Base-by-base conservation (phyloP, 2,329 filamentous ascomycete genomes). In the Xylaria hypoxylon region DNA sequence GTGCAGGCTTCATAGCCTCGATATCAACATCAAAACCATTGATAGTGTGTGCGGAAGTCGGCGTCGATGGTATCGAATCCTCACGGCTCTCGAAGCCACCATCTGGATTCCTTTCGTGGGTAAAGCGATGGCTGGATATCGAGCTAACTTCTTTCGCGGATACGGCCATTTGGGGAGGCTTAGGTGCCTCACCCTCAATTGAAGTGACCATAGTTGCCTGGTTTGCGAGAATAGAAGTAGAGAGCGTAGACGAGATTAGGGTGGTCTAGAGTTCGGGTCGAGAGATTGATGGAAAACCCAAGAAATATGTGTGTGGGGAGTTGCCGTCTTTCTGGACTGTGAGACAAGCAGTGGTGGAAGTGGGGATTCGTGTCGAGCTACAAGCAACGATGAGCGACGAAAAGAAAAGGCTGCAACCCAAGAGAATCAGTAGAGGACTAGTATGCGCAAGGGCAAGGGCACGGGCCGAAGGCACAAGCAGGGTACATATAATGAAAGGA, bases 21-120 rank as follows among this genome's bases (percentile, higher is more conserved):
- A 88, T 79, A 69, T 89, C 86, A 5, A 84, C 84, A 58, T 88
- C 86, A 72, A 88, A 89, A 24, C 86, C 85, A 70, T 86, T 85
- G 64, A 75, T 72, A 47, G 76, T 78, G 45, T 77, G 77, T 45
- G 79, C 77, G 1, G 83, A 82, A 47, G 76, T 76, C 1, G 85
- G 84, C 11, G 82, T 83, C 0, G 83, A 83, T 24, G 81, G 75
- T 65, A 79, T 79, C 68, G 79, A 81, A 55, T 75, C 68, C 45
- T 76, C 75, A 42, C 71, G 70, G n/a, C 75, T 67, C 24, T 79
- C 75, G 48, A 76, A 70, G 62, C 70, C 71, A 55, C 70, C 73
- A 62, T 76, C 73, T 26, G 67, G 45, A 13, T 44, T 67, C 63
- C 70, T 73, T 64, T 73, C 72, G 24, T 13, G 56, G 44, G 44